phyloP scores from a whole-genome alignment of 345 rosid species.

The Ricinus communis region DNA sequence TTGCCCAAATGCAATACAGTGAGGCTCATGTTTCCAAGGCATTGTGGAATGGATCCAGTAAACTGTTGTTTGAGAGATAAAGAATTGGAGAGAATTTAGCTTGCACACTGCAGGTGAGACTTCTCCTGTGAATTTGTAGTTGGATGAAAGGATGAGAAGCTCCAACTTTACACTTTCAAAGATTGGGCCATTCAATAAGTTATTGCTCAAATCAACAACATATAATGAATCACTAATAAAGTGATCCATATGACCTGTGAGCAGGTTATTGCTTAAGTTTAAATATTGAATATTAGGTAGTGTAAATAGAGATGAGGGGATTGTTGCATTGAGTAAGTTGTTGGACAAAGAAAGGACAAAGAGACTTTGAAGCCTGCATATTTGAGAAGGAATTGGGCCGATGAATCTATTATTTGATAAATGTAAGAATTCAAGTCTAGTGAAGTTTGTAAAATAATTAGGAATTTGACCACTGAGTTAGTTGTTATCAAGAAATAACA shows the following conservation, averaged over 20 bases:
- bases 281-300: background rate
- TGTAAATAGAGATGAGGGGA: background rate
- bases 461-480: too few species aligned
- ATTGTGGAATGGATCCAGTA: background rate
- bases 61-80: background rate
- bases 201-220: background rate
- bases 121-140: background rate
- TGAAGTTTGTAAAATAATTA: too few species aligned
- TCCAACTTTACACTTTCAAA: background rate
- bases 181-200: conserved; percentile 4
- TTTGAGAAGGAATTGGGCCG: background rate
- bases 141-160: background rate
- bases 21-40: too few species aligned
- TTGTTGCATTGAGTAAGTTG: too few species aligned
- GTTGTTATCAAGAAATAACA: too few species aligned
- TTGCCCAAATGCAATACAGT: background rate
- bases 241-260: background rate
- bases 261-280: background rate
- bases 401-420: too few species aligned
- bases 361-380: background rate
- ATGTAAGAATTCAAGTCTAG: too few species aligned
- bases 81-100: background rate
- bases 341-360: rapidly evolving
- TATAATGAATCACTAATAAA: background rate
- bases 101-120: background rate